Base-by-base conservation (phyloP, 352 stramenopile species). In the Phytophthora fragariae region DNA sequence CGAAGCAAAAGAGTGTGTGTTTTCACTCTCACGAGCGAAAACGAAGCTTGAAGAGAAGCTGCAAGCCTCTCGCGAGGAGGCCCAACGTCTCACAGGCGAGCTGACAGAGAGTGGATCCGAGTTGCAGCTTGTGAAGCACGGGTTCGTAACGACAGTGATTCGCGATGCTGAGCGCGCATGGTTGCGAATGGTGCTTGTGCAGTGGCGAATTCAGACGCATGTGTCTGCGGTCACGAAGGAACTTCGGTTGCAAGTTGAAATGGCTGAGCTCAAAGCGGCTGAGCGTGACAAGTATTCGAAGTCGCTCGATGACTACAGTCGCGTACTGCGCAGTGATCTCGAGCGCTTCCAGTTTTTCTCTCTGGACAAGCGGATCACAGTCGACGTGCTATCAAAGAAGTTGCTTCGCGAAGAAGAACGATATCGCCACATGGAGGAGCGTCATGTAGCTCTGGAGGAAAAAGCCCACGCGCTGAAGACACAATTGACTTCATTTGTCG, bases 281-380 rank as follows among this genome's bases (percentile, higher is more conserved):
- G 87, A 93, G 37, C 80, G 81, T 12, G 84, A 91, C 12, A 88
- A 91, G 49, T 86, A 92, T 31, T 81, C 84, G 6, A 83, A 86
- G 41, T 88, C 82, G 11, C 68, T 92, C 21, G 85, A 91, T 37
- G 85, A 92, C 41, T 94, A 92, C 73, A 92, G 87, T 27, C 80
- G 83, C 12, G 87, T 94, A 11, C 71, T 94, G 15, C 85, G 85
- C 11, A 89, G 72, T 35, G 87, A 94, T 55, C 68, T 94, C 19
- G 87, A 94, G 64, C 82, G 85, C 14, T 93, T 88, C 49, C 87
- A 94, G 57, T 93, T 93, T 55, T 90, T 93, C 60, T 92, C 84
- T 19, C 83, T 93, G 19, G 87, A 94, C 62, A 93, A 92, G 69
- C 81, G 85, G 4, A 84, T 94, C 41, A 84, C 85, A 19, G 84